Conservation (phyloP, 495 filamentous ascomycete species). For the Penicillium maclennaniae region DNA sequence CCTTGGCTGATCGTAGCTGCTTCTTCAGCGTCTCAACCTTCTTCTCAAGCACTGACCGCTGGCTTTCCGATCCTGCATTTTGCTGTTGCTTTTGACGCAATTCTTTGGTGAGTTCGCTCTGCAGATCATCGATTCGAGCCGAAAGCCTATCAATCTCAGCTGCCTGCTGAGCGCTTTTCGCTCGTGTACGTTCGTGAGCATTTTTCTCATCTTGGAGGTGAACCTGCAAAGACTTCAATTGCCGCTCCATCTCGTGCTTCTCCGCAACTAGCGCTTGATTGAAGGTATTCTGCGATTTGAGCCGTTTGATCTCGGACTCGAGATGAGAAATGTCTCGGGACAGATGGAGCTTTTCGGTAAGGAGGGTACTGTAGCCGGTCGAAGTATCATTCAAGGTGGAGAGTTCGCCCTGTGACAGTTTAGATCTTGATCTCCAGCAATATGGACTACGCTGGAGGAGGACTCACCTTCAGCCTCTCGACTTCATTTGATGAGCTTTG, state of each 20-base stretch:
- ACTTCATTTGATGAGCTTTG: conserved; percentile 60
- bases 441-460: background rate
- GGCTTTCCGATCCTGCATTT: conserved; percentile 47
- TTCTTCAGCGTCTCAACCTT: conserved; percentile 63
- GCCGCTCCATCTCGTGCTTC: conserved; percentile 70
- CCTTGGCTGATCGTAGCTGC: conserved; percentile 63
- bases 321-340: conserved; percentile 65
- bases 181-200: conserved; percentile 55
- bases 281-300: conserved; percentile 63
- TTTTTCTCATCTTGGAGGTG: conserved; percentile 77
- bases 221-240: conserved; percentile 69
- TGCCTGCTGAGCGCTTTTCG: conserved; percentile 41
- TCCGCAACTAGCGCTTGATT: conserved; percentile 65
- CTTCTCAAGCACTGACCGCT: conserved; percentile 57
- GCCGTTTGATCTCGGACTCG: conserved; percentile 74
- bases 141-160: conserved; percentile 46
- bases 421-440: background rate
- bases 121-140: conserved; percentile 38
- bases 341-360: conserved; percentile 73
- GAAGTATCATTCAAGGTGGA: conserved; percentile 56
- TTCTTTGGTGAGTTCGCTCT: conserved; percentile 45
- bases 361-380: conserved; percentile 62
- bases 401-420: conserved; percentile 58
- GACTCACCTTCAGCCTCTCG: conserved; percentile 61
- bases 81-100: conserved; percentile 27